Conservation (phyloP, 148 eudicot genomes). For the Rhododendron simsii region DNA sequence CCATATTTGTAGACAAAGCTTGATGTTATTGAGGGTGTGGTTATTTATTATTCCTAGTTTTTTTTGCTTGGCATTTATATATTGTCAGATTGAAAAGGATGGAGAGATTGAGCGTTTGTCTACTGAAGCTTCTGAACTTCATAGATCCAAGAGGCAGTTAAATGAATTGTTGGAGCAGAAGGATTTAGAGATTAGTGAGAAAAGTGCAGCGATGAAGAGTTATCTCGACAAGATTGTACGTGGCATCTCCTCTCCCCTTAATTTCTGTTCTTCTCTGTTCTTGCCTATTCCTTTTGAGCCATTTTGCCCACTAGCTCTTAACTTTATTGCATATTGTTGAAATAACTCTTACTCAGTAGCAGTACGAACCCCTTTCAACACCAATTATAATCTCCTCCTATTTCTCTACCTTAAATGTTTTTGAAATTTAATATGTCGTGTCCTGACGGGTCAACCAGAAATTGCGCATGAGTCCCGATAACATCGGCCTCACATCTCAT, state of each 20-base stretch:
- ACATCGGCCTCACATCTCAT: not conserved
- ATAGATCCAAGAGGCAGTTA: constrained; percentile 83
- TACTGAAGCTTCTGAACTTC: constrained; percentile 63
- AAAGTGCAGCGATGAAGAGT: constrained; percentile 54
- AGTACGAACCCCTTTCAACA: not conserved
- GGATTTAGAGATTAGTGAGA: constrained; percentile 74
- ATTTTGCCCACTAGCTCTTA: not conserved
- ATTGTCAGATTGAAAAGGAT: constrained; percentile 63
- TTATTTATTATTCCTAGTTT: not conserved
- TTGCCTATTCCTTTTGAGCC: not conserved
- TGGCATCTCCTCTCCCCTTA: not conserved
- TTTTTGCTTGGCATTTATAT: not conserved
- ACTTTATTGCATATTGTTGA: not conserved
- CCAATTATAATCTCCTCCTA: not conserved
- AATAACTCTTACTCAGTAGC: not conserved
- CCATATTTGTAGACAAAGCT: not conserved
- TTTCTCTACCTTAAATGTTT: not conserved
- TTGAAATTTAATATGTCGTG: not conserved
- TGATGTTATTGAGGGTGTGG: not conserved
- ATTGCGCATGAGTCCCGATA: not conserved
- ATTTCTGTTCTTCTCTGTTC: not conserved
- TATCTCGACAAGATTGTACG: constrained; percentile 79
- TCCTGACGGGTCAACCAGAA: not conserved
- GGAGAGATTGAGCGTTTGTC: constrained; percentile 75
- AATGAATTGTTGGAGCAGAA: constrained; percentile 64